A percentile compares a stretch with the other conserved stretches of the same genome.
These are phyloP conservation scores for Phytomonas francai DNA, from an alignment of 208 protist genomes.

Conservation along the genomic window DNA sequence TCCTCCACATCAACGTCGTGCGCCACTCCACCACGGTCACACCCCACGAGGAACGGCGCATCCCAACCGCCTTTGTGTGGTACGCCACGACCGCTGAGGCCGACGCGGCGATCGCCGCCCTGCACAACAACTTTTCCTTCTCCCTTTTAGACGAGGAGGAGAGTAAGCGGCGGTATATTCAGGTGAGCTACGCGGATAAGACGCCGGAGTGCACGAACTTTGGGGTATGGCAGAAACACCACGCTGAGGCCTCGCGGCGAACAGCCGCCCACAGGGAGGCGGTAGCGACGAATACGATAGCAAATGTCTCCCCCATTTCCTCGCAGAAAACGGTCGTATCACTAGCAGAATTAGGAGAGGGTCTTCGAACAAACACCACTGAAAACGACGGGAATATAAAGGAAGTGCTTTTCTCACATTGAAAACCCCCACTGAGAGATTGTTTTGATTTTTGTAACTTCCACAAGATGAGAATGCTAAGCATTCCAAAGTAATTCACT, in stretches of 20 bases:
- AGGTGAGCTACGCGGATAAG: constrained; percentile 65
- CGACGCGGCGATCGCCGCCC: constrained; percentile 53
- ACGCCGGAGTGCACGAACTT: constrained; percentile 33
- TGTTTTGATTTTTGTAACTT: neutral
- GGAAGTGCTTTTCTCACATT: neutral
- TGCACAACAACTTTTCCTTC: constrained; percentile 65
- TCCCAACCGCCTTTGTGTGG: constrained; percentile 55
- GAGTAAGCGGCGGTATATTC: constrained; percentile 47
- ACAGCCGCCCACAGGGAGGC: constrained; percentile 16
- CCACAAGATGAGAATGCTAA: neutral
- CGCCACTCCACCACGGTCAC: constrained; percentile 56
- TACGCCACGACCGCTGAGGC: constrained; percentile 51
- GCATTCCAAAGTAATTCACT: neutral
- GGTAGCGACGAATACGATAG: constrained; percentile 16
- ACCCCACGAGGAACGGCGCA: constrained; percentile 44
- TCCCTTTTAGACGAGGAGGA: constrained; percentile 38
- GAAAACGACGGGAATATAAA: neutral
- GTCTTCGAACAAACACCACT: neutral
- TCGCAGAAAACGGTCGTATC: neutral
- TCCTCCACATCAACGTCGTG: constrained; percentile 55
- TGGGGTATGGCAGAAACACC: constrained; percentile 36
- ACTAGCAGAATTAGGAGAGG: neutral
- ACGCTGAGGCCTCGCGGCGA: constrained; percentile 28
- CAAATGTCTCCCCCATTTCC: neutral
- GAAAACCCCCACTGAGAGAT: neutral